phyloP scores from a whole-genome alignment of 306 rosid species.

The Cyamopsis tetragonoloba region DNA sequence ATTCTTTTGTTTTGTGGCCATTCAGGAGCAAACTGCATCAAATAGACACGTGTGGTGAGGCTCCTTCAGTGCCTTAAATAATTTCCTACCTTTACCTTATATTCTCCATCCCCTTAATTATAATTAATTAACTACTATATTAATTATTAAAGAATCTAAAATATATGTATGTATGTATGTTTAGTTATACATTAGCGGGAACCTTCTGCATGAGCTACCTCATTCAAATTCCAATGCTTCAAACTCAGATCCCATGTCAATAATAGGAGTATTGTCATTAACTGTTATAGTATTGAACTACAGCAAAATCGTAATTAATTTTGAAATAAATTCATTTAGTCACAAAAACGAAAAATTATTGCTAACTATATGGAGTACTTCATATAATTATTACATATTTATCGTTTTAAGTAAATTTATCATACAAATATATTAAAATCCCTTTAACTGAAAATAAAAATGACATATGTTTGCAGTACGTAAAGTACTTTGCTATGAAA shows the following conservation, averaged over 20 bases:
- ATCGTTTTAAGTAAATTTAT: too few species aligned
- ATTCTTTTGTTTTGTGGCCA: neutral
- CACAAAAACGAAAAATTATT: too few species aligned
- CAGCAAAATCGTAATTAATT: too few species aligned
- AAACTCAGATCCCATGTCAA: neutral
- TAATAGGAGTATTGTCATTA: too few species aligned
- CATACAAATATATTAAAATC: too few species aligned
- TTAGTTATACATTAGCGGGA: neutral
- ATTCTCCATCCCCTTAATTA: neutral
- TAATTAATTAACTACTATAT: neutral
- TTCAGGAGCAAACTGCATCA: neutral
- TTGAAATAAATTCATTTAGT: neutral
- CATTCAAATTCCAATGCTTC: neutral
- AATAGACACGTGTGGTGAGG: slow-evolving; percentile 8
- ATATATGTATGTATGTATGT: neutral
- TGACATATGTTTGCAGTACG: too few species aligned
- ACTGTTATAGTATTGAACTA: too few species aligned
- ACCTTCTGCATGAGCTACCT: neutral
- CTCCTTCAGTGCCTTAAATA: neutral
- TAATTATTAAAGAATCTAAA: neutral
- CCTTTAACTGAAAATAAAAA: too few species aligned
- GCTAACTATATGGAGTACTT: too few species aligned
- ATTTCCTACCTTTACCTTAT: neutral
- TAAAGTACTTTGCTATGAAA: too few species aligned
- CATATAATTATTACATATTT: too few species aligned